These are phyloP conservation scores for Nicotiana knightiana DNA, from an alignment of 257 asterid genomes.

Conservation along the genomic window DNA sequence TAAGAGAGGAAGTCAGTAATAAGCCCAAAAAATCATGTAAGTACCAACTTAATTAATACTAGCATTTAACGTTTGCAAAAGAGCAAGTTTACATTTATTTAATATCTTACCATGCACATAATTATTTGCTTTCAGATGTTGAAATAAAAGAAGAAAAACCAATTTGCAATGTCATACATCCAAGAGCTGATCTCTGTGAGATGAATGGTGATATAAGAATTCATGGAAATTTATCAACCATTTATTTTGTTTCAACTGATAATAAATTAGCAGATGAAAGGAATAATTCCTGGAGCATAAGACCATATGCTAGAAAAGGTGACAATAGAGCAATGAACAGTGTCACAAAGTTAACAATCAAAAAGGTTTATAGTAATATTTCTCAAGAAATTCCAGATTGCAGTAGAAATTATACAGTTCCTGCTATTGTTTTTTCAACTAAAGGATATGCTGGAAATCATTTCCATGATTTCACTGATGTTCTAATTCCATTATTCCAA, in stretches of 20 bases:
- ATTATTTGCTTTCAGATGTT: constrained; percentile 16
- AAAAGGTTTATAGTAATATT: neutral
- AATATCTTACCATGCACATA: neutral
- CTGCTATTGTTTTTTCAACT: constrained; percentile 50
- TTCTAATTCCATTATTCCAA: constrained; percentile 43
- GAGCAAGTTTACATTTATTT: neutral
- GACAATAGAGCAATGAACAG: constrained; percentile 28
- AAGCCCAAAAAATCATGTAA: neutral
- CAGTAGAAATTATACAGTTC: constrained; percentile 21
- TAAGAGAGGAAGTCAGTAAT: neutral
- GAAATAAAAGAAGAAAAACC: neutral
- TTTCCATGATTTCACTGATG: constrained; percentile 56
- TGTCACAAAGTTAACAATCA: constrained; percentile 19
- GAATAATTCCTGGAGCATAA: constrained; percentile 22
- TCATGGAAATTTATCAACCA: constrained; percentile 35
- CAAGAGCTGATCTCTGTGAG: constrained; percentile 44
- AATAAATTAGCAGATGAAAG: neutral
- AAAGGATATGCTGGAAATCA: constrained; percentile 44
- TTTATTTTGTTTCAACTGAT: constrained; percentile 29
- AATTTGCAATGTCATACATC: constrained; percentile 17
- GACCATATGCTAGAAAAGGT: constrained; percentile 49
- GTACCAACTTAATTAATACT: neutral
- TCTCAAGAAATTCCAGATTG: constrained; percentile 28
- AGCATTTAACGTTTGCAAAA: neutral
- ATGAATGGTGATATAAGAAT: constrained; percentile 55